Base-by-base conservation (phyloP, 768 basidiomycete species). In the Hygrophorus russula region DNA sequence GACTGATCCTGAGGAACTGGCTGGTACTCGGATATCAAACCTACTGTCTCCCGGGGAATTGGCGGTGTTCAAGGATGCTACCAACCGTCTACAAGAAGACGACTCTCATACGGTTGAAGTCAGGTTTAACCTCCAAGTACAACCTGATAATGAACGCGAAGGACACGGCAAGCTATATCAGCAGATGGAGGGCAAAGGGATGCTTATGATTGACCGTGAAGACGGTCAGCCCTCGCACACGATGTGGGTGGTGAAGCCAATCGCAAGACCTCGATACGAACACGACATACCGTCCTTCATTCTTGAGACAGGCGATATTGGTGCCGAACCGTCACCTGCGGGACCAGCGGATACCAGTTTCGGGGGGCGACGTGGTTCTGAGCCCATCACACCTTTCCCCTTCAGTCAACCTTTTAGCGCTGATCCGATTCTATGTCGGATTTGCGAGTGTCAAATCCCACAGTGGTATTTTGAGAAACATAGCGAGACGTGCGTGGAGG, bases 401-500 rank as follows among this genome's bases (percentile, higher is more conserved):
- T 80, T 83, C 59, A 68, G 69, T 35, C 75, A 79, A 15, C 79
- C 83, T 17, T 83, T 98, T 62, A 82, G 80, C 56, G 79, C 75
- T 18, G 78, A 87, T 47, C 80, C 75, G 20, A 87, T 98, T 40
- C 72, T 99, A 15, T 98, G 96, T 65, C 86, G 96, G 24, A 99
- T 99, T 49, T 99, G 96, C 69, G 96, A 99, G 64, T 80, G 85
- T 56, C 82, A 86, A 52, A 86, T 98, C 46, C 93, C 94, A 2
- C 87, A 94, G 48, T 99, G 96, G 96, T 99, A 92, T 68, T 99
- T 99, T 59, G 96, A 98, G 67, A 98, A 97, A 67, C 96, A 99
- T 68, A 98, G 91, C 73, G 96, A 99, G 64, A 98, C 93, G 9
- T 99, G 96, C 54, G 89, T 80, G 51, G 94, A 97, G 64, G 82